A percentile compares a stretch with the other conserved stretches of the same genome.
Conservation (phyloP, 2,329 filamentous ascomycete genomes). For the Trichoderma citrinoviride region DNA sequence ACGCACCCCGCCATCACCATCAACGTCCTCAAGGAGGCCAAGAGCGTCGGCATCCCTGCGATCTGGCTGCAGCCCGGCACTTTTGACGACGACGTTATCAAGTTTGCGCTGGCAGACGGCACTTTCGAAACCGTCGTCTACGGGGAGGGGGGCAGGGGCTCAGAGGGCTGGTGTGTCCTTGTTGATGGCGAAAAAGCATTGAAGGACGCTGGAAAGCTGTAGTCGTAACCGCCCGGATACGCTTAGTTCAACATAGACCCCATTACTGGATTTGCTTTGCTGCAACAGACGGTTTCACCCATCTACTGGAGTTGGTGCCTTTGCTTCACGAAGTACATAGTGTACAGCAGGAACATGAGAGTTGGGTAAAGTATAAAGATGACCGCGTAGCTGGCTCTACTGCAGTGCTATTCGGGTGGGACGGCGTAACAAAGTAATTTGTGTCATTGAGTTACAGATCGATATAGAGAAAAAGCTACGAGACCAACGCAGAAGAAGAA, state of each 20-base stretch:
- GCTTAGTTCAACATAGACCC: no score
- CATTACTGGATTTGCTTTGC: no score
- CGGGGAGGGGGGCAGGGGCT: conserved; percentile 60
- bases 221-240: not conserved
- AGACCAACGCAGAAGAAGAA: not conserved
- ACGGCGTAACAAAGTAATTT: no score
- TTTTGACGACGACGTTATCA: conserved; percentile 72
- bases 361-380: no score
- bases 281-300: no score
- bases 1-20: conserved; percentile 79
- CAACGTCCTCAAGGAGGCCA: conserved; percentile 73
- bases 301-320: no score
- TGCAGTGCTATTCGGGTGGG: not conserved
- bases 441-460: no score
- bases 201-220: conserved; percentile 54
- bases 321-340: no score
- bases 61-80: conserved; percentile 92
- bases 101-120: conserved; percentile 59
- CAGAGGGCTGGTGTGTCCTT: conserved; percentile 82
- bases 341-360: no score
- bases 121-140: conserved; percentile 69
- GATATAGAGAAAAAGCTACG: no score
- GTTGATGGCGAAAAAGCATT: conserved; percentile 73
- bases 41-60: conserved; percentile 65
- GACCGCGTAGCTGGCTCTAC: not conserved